phyloP scores from a whole-genome alignment of 2,329 filamentous ascomycete genomes.

The Pseudocercospora fuligena region DNA sequence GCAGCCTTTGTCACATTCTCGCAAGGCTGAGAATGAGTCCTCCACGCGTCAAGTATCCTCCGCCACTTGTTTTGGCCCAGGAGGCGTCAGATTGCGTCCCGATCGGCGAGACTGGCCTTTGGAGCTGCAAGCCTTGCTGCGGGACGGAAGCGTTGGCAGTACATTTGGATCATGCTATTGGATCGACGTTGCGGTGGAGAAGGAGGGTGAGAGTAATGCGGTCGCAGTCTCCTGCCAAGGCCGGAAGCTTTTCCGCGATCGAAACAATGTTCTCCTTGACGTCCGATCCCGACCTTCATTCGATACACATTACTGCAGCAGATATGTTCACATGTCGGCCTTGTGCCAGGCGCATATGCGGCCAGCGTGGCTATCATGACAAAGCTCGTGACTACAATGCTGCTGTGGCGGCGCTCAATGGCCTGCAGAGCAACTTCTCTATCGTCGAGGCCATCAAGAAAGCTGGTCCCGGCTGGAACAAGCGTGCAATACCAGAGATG shows the following conservation, averaged over 20 bases:
- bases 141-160: neutral
- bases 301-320: neutral
- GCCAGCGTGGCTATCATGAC: constrained; percentile 21
- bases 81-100: neutral
- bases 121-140: neutral
- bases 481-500: constrained; percentile 80
- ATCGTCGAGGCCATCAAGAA: constrained; percentile 78
- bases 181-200: neutral
- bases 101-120: neutral
- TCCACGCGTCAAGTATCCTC: neutral
- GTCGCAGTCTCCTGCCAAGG: no score
- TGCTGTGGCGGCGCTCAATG: constrained; percentile 75
- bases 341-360: constrained; percentile 13
- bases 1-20: neutral
- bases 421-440: constrained; percentile 78
- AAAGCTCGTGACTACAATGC: constrained; percentile 47
- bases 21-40: neutral
- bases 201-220: no score
- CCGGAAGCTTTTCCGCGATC: no score
- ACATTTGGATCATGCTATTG: neutral
- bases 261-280: no score
- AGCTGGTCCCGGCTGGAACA: constrained; percentile 74
- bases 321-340: constrained; percentile 15
- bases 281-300: neutral
- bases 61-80: neutral